phyloP scores from a whole-genome alignment of 2,329 filamentous ascomycete genomes.

The Colletotrichum camelliae region DNA sequence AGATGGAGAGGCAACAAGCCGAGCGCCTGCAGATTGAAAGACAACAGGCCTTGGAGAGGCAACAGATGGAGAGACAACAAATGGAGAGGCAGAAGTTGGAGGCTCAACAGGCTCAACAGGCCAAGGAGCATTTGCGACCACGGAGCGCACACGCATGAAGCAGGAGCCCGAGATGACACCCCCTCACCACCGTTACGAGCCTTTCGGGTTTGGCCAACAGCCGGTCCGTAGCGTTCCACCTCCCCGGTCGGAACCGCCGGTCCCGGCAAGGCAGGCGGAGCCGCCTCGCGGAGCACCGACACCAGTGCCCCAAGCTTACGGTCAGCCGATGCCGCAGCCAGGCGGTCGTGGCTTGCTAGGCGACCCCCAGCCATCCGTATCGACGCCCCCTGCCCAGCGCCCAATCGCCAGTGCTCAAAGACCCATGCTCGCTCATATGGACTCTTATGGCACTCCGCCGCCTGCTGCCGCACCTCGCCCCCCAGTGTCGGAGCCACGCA shows the following conservation, averaged over 20 bases:
- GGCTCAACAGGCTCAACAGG: slow-evolving; percentile 25
- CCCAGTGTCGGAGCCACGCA: slow-evolving; percentile 54
- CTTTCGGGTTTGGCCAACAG: slow-evolving; percentile 45
- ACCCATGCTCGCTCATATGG: slow-evolving; percentile 34
- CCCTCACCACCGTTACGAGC: slow-evolving; percentile 48
- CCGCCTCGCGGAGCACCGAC: slow-evolving; percentile 38
- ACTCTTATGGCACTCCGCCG: slow-evolving; percentile 40
- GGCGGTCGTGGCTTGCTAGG: slow-evolving; percentile 44
- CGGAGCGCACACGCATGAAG: slow-evolving; percentile 40
- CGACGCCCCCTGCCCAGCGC: slow-evolving; percentile 31
- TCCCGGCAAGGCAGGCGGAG: slow-evolving; percentile 47
- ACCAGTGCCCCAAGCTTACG: slow-evolving; percentile 38
- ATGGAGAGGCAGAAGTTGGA: slow-evolving; percentile 27
- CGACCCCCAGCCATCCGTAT: slow-evolving; percentile 38
- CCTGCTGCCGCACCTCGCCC: slow-evolving; percentile 45
- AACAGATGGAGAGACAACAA: slow-evolving; percentile 12
- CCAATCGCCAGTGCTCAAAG: slow-evolving; percentile 24
- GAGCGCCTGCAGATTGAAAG: slow-evolving; percentile 29
- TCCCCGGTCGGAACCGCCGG: slow-evolving; percentile 44
- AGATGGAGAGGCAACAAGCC: slow-evolving; percentile 25
- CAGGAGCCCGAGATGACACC: slow-evolving; percentile 53
- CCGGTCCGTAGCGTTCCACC: slow-evolving; percentile 38
- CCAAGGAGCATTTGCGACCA: slow-evolving; percentile 34
- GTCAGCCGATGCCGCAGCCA: slow-evolving; percentile 44
- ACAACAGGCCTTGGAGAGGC: background rate